Base-by-base conservation (phyloP, 2,329 filamentous ascomycete genomes). In the Cercospora beticola region DNA sequence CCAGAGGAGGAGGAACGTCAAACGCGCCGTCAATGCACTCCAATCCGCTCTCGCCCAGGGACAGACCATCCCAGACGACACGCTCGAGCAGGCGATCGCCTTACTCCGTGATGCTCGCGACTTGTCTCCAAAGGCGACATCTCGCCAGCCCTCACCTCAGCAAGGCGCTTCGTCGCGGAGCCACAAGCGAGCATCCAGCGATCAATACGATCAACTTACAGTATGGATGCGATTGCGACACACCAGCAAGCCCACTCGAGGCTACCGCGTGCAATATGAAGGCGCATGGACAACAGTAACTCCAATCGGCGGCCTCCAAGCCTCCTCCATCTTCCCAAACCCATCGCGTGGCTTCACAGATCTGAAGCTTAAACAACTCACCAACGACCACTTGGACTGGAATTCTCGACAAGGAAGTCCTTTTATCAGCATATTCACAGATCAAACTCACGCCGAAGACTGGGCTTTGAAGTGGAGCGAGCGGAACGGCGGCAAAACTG, bases 151-250 rank as follows among this genome's bases (percentile, higher is more conserved):
- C 36, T 43, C 31, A 21, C 52, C 62, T 30, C 49, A 54, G 10
- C 62, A 64, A 58, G 52, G 30, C 2, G 16, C 54, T 18, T 28
- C 49, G 9, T 57, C 33, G 5, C 62, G 31, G 21, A 18, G 33
- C 46, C 67, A 69, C 52, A 63, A 60, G 52, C 56, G 67, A 18
- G 52, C 31, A 26, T 31, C 56, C 8, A 63, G 59, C 30, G 67
- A 66, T 6, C 63, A 62, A 9, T 63, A 69, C 26, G 64, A 63
- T 46, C 58, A 64, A 30, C 64, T 66, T 6, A 66, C 67, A 14
- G 60, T 69, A 52, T 69, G 67, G 67, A 69, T 69, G 67, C 63
- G 67, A 28, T 60, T 69, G 16, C 58, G 67, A 26, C 67, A 69
- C 54, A 63, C 63, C 40, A 56, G 21, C 52, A 69, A 66, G 52